Conservation (phyloP, 768 basidiomycete species). For the Sporobolomyces phaffii region DNA sequence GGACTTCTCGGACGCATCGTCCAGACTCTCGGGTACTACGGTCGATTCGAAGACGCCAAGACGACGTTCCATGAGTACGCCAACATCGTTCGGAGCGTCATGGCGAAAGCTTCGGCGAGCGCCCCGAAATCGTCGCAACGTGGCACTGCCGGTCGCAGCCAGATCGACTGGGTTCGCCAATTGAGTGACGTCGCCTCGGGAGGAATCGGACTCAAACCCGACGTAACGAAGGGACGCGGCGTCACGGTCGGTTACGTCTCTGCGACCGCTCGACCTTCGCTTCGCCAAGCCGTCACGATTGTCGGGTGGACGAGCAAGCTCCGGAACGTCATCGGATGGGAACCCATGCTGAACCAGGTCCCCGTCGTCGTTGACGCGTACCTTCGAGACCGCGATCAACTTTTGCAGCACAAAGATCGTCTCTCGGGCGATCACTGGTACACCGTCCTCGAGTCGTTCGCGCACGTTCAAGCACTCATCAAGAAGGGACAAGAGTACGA, state of each 20-base stretch:
- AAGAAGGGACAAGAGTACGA: not conserved
- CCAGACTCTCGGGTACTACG: not conserved
- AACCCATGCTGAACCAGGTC: not conserved
- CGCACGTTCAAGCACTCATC: not conserved
- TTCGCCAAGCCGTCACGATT: conserved; percentile 6
- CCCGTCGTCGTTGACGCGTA: conserved; percentile 23
- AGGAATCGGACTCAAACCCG: conserved; percentile 14
- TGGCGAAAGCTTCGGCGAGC: conserved; percentile 16
- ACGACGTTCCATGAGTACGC: conserved; percentile 15
- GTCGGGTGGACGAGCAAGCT: conserved; percentile 15
- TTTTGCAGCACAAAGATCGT: not conserved
- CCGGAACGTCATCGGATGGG: conserved; percentile 5
- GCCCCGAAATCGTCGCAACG: not conserved
- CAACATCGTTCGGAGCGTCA: conserved; percentile 27
- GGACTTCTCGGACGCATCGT: conserved; percentile 20
- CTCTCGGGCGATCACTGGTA: conserved; percentile 27
- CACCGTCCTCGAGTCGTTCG: conserved; percentile 31
- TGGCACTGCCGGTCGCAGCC: not conserved
- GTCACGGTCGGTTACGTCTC: not conserved
- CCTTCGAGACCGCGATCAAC: not conserved
- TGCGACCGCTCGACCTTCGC: not conserved
- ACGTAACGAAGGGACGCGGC: not conserved
- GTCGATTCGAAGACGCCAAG: not conserved
- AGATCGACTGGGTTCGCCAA: conserved; percentile 2
- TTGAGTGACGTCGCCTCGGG: not conserved